These are phyloP conservation scores for Beta lomatogona DNA, from an alignment of 179 eudicot genomes.

Conservation along the genomic window DNA sequence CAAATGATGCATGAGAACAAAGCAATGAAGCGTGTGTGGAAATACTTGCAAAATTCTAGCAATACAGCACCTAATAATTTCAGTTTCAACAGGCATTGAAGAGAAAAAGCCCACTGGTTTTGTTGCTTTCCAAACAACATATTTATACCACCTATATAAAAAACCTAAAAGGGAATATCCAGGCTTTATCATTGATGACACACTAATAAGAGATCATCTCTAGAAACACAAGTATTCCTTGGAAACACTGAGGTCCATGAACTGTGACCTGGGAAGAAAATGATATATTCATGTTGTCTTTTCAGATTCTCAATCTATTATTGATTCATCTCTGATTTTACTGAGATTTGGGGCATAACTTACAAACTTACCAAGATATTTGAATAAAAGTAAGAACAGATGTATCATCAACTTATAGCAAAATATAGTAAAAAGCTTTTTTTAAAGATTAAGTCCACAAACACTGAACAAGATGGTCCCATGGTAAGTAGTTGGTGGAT, in stretches of 20 bases:
- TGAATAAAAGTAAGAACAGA: not conserved
- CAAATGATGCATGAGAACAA: not conserved
- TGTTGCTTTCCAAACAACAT: not conserved
- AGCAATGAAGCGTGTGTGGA: not conserved
- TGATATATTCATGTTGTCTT: not conserved
- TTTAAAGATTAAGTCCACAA: not conserved
- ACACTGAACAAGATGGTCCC: not conserved
- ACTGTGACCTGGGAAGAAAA: not conserved
- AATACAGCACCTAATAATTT: not conserved
- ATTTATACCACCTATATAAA: no score
- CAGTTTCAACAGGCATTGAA: not conserved
- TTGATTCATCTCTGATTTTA: not conserved
- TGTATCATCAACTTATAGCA: not conserved
- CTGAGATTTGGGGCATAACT: not conserved
- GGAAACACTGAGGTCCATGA: not conserved
- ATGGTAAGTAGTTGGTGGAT: not conserved
- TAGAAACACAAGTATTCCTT: not conserved
- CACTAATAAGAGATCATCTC: not conserved
- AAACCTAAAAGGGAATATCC: not conserved
- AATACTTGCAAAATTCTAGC: not conserved
- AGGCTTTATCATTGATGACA: not conserved
- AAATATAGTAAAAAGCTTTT: not conserved
- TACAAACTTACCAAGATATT: not conserved
- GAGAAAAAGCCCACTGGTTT: not conserved
- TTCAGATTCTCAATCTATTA: not conserved